Conservation (phyloP, 441 rosid genomes). For the Biscutella laevigata region DNA sequence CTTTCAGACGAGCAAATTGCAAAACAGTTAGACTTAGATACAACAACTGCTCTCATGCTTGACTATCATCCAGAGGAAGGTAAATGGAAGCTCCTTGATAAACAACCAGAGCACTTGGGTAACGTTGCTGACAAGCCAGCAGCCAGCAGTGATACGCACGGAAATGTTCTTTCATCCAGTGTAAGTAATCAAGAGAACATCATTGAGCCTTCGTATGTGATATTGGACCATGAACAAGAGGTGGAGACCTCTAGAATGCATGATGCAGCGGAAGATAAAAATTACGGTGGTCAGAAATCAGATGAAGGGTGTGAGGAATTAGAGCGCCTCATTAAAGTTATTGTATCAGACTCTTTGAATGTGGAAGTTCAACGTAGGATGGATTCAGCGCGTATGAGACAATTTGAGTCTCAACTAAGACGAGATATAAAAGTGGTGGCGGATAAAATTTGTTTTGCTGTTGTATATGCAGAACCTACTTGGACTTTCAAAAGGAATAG, state of each 20-base stretch:
- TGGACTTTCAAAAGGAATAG: constrained; percentile 34
- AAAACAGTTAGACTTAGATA: constrained; percentile 57
- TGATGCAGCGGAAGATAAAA: constrained; percentile 22
- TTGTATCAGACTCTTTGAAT: constrained; percentile 58
- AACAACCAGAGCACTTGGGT: constrained; percentile 39
- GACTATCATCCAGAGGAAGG: constrained; percentile 94
- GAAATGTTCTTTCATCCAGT: constrained; percentile 25
- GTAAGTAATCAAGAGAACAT: constrained; percentile 29
- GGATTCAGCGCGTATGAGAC: constrained; percentile 47
- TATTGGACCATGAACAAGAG: constrained; percentile 49
- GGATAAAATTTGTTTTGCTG: constrained; percentile 50
- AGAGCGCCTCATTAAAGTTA: constrained; percentile 45
- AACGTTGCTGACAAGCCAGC: constrained; percentile 28
- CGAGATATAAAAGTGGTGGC: constrained; percentile 69
- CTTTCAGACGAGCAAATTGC: constrained; percentile 43
- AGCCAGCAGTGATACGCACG: constrained; percentile 20
- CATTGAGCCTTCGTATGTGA: constrained; percentile 66
- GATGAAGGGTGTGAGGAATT: constrained; percentile 36
- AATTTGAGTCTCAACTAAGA: constrained; percentile 47
- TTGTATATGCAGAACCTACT: constrained; percentile 33
- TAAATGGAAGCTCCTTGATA: constrained; percentile 84
- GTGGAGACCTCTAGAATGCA: constrained; percentile 34
- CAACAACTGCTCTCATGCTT: constrained; percentile 64
- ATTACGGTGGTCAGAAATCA: constrained; percentile 28
- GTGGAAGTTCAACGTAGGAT: constrained; percentile 70